Evolutionary conservation across 2,329 filamentous ascomycete species (phyloP).

Genomic region (Mycocentrospora acerina): DNA sequence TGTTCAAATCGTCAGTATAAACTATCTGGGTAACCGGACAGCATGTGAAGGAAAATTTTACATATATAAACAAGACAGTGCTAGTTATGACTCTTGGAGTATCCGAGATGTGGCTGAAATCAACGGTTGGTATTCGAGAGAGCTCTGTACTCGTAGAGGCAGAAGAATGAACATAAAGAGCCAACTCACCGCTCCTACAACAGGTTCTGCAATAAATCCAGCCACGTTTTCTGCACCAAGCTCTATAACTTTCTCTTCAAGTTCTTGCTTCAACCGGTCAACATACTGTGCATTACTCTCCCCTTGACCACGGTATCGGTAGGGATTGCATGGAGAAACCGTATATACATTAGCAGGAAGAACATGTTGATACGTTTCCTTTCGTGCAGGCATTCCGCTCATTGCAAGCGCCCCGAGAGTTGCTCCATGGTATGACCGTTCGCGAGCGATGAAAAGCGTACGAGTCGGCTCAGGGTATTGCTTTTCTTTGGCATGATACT

Average conservation of each 20-base stretch:
- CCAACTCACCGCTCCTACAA: conserved; percentile 65
- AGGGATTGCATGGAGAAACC: conserved; percentile 68
- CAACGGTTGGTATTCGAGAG: too few species aligned
- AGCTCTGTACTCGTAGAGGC: too few species aligned
- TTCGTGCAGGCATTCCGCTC: conserved; percentile 62
- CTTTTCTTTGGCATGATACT: conserved; percentile 63
- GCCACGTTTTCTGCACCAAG: conserved; percentile 67
- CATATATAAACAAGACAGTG: too few species aligned
- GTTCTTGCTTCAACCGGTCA: conserved; percentile 59
- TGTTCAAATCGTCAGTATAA: conserved; percentile 26
- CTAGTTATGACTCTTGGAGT: too few species aligned
- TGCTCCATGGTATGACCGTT: conserved; percentile 69
- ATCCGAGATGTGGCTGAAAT: too few species aligned
- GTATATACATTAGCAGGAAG: conserved; percentile 58
- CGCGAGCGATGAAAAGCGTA: conserved; percentile 63
- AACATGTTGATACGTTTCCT: conserved; percentile 62
- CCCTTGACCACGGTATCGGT: conserved; percentile 54
- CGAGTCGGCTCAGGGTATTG: conserved; percentile 54
- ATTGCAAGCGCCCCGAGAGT: conserved; percentile 68
- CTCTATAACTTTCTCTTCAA: conserved; percentile 65
- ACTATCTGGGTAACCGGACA: not conserved
- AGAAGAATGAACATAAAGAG: conserved; percentile 16
- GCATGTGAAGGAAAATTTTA: too few species aligned
- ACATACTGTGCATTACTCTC: conserved; percentile 65
- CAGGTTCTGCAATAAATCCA: conserved; percentile 72